phyloP scores from a whole-genome alignment of 495 filamentous ascomycete genomes.

The Tuber microsphaerosporum region DNA sequence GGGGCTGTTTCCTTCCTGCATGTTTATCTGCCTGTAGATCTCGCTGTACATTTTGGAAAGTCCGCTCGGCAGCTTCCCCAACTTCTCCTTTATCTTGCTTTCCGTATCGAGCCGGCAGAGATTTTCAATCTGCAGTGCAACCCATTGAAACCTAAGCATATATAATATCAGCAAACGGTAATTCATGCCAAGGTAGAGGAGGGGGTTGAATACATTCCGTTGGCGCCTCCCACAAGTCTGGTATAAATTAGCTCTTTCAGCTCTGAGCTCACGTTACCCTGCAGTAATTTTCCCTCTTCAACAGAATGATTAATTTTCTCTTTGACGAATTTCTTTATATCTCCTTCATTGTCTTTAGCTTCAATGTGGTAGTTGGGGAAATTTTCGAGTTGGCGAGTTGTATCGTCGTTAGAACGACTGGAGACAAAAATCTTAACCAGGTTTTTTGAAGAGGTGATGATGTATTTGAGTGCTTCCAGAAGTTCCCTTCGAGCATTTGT shows the following conservation, averaged over 20 bases:
- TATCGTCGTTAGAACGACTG: slow-evolving; percentile 26
- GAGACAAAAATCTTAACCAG: slow-evolving; percentile 34
- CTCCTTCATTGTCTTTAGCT: slow-evolving; percentile 14
- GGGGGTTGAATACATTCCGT: slow-evolving; percentile 16
- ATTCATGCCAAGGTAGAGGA: not conserved
- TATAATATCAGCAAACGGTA: not conserved
- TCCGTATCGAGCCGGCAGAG: not conserved
- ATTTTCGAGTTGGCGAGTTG: not conserved
- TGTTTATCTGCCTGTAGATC: slow-evolving; percentile 9
- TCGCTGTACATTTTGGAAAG: slow-evolving; percentile 12
- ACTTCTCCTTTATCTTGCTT: not conserved
- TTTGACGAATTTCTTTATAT: slow-evolving; percentile 27
- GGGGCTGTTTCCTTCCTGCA: not conserved
- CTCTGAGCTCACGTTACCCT: not conserved
- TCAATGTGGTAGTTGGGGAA: slow-evolving; percentile 24
- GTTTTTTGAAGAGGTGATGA: slow-evolving; percentile 8
- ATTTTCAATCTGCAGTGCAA: slow-evolving; percentile 19
- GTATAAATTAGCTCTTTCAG: slow-evolving; percentile 10
- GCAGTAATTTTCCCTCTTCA: slow-evolving; percentile 6
- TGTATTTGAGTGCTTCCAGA: slow-evolving; percentile 9
- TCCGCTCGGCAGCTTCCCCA: slow-evolving; percentile 3
- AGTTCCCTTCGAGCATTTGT: not conserved
- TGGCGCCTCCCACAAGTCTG: slow-evolving; percentile 12
- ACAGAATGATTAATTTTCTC: slow-evolving; percentile 15
- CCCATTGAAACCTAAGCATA: slow-evolving; percentile 25